These are phyloP conservation scores for Neofusicoccum kwambonambiense DNA, from an alignment of 2,329 filamentous ascomycete species.

Conservation along the genomic window DNA sequence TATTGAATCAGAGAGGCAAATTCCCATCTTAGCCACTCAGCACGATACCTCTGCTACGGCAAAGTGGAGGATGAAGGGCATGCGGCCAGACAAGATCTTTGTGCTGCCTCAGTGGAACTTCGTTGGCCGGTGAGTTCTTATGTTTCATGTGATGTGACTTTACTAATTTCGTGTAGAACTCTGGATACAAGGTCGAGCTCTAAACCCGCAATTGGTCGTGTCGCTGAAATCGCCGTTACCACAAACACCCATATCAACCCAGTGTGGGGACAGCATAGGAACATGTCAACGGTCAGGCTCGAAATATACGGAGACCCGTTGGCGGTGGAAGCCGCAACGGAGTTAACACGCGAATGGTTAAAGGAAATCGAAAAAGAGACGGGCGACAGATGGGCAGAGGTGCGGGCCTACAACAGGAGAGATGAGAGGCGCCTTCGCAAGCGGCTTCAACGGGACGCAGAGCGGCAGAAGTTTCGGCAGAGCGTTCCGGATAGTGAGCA, in stretches of 20 bases:
- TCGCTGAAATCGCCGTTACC: background rate
- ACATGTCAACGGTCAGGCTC: background rate
- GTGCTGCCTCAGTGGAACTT: background rate
- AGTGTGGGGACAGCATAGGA: background rate
- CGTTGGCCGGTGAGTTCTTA: background rate
- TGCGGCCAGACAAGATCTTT: background rate
- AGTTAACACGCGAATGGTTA: background rate
- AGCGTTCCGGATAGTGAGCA: conserved; percentile 6
- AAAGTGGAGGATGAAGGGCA: background rate
- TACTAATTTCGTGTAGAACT: background rate
- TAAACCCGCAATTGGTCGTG: background rate
- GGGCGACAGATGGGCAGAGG: background rate
- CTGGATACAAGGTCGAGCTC: background rate
- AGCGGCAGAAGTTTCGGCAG: conserved; percentile 18
- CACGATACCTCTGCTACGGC: background rate
- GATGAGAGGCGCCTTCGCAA: background rate
- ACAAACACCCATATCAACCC: background rate
- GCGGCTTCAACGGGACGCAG: background rate
- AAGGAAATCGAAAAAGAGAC: background rate
- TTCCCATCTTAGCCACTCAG: background rate
- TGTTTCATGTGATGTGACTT: too few species aligned
- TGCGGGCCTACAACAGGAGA: background rate
- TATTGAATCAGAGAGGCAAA: background rate
- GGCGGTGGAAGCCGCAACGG: background rate
- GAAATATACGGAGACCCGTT: background rate